These are phyloP conservation scores for Eucalyptus paniculata DNA, from an alignment of 345 rosid species.

Conservation along the genomic window DNA sequence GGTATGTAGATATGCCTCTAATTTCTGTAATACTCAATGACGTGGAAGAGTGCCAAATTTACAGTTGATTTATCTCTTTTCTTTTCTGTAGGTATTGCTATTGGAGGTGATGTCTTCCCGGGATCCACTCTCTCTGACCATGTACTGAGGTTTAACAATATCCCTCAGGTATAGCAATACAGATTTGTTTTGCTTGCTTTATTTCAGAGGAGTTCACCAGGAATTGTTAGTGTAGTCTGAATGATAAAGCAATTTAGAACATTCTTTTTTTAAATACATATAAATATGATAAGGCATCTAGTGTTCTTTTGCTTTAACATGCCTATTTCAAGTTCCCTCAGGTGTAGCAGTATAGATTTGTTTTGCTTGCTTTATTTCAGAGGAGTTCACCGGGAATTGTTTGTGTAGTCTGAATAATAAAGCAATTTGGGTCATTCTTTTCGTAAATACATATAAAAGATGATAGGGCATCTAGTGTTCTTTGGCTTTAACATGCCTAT, in stretches of 20 bases:
- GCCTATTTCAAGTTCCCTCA: neutral
- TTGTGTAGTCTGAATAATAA: neutral
- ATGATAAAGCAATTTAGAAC: neutral
- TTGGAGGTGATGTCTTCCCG: conserved; percentile 98
- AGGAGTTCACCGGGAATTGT: neutral
- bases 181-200: neutral
- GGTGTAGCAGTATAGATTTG: neutral
- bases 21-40: neutral
- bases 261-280: neutral
- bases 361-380: neutral
- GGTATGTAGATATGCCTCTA: conserved; percentile 19
- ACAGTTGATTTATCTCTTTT: neutral
- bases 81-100: conserved; percentile 68
- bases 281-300: neutral
- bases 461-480: neutral
- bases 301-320: neutral
- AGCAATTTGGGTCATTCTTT: neutral
- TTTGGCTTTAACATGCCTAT: neutral
- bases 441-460: neutral
- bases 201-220: neutral
- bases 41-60: neutral
- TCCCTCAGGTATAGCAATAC: conserved; percentile 62
- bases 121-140: conserved; percentile 95
- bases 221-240: neutral
- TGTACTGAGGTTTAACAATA: conserved; percentile 86